phyloP scores from a whole-genome alignment of 805 yeast genomes.

The Candida schatavii region DNA sequence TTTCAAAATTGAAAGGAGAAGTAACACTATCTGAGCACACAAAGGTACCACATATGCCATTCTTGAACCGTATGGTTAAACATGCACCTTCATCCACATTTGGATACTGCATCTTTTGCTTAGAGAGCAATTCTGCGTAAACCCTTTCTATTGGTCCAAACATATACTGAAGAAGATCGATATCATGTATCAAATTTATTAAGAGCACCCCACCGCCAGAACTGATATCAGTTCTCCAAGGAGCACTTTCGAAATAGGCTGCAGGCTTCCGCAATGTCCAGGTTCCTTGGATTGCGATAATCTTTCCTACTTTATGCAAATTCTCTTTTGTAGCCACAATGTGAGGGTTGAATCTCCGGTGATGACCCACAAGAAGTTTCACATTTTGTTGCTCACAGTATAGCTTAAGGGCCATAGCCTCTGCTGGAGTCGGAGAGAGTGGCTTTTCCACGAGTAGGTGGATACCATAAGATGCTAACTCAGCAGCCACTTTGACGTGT shows the following conservation, averaged over 20 bases:
- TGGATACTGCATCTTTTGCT: slow-evolving; percentile 19
- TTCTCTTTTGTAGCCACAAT: slow-evolving; percentile 36
- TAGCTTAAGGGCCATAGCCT: slow-evolving; percentile 30
- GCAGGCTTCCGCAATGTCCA: slow-evolving; percentile 39
- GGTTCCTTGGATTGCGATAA: slow-evolving; percentile 39
- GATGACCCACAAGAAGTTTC: slow-evolving; percentile 39
- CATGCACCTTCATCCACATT: slow-evolving; percentile 43
- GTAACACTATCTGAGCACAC: slow-evolving; percentile 40
- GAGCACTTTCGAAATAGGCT: slow-evolving; percentile 31
- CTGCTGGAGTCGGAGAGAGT: slow-evolving; percentile 31
- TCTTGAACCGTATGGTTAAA: slow-evolving; percentile 33
- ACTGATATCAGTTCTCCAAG: slow-evolving; percentile 35
- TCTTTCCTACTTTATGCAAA: slow-evolving; percentile 26
- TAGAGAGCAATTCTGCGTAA: slow-evolving; percentile 35
- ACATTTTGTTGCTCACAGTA: slow-evolving; percentile 24
- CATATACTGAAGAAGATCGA: slow-evolving; percentile 39
- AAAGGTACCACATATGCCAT: slow-evolving; percentile 40
- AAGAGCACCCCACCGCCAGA: slow-evolving; percentile 41
- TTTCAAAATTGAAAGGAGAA: slow-evolving; percentile 40
- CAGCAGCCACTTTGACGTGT: slow-evolving; percentile 31
- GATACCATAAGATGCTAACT: slow-evolving; percentile 34
- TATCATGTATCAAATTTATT: slow-evolving; percentile 41
- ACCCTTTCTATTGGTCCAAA: slow-evolving; percentile 39
- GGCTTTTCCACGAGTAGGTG: slow-evolving; percentile 42
- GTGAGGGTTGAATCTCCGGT: slow-evolving; percentile 41